Conservation (phyloP, 169 alveolate genomes). For the Blepharisma undulans region DNA sequence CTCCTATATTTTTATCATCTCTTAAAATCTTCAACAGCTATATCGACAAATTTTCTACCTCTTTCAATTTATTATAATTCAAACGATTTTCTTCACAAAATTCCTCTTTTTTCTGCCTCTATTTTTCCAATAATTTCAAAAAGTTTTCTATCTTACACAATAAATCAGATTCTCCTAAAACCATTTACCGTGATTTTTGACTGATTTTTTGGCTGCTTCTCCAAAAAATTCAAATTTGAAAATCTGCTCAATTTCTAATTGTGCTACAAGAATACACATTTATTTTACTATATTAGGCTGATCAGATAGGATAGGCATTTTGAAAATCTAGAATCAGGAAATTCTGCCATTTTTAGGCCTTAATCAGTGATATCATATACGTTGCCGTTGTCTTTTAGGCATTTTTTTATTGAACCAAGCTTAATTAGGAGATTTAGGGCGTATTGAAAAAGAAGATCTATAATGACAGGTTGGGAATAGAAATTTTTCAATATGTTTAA, state of each 20-base stretch:
- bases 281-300: not conserved
- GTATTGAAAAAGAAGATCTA: conserved; percentile 45
- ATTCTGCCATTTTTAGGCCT: conserved; percentile 74
- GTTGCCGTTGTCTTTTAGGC: conserved; percentile 54
- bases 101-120: not conserved
- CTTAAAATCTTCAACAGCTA: not conserved
- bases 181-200: not conserved
- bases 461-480: conserved; percentile 88
- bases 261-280: not conserved
- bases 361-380: conserved; percentile 70
- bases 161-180: not conserved
- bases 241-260: conserved; percentile 10
- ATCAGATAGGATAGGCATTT: conserved; percentile 1
- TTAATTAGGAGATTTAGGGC: conserved; percentile 65
- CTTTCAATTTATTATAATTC: not conserved
- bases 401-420: conserved; percentile 70
- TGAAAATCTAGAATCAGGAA: conserved; percentile 74
- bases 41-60: not conserved
- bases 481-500: conserved; percentile 78
- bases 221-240: not conserved
- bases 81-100: not conserved
- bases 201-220: not conserved
- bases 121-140: not conserved
- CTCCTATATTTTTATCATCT: not conserved
- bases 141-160: not conserved